Evolutionary conservation across 2,329 filamentous ascomycete species (phyloP).

Genomic region (Ophiostoma sp.): DNA sequence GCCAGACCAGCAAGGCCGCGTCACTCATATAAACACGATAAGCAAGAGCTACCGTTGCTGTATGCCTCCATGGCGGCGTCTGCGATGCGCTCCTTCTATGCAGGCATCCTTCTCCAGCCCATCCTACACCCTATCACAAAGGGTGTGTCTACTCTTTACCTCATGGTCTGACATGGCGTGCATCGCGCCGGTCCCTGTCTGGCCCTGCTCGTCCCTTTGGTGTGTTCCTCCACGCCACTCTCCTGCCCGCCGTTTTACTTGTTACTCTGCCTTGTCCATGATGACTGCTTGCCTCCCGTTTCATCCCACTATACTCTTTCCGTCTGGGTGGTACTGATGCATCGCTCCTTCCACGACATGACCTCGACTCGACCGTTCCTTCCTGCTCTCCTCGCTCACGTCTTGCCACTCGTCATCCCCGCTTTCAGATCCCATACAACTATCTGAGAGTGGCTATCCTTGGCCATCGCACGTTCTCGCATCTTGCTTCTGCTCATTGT

Average conservation of each 20-base stretch:
- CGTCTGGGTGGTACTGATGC: neutral
- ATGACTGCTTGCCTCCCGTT: no score
- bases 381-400: neutral
- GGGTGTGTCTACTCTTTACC: no score
- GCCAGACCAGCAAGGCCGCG: neutral
- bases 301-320: neutral
- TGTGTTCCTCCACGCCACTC: neutral
- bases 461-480: neutral
- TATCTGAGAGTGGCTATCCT: neutral
- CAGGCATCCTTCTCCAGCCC: neutral
- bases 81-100: neutral
- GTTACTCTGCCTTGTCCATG: neutral
- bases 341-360: conserved; percentile 1
- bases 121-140: no score
- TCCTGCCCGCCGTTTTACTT: neutral
- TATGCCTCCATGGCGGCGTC: neutral
- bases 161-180: no score
- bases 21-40: neutral
- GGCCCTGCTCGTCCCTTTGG: neutral
- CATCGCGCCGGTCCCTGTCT: neutral
- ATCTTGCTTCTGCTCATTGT: neutral
- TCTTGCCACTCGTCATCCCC: neutral
- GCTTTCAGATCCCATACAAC: neutral
- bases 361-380: neutral
- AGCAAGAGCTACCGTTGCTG: neutral